Conservation (phyloP, 1,284 basidiomycete genomes). For the Ganoderma lingzhi region DNA sequence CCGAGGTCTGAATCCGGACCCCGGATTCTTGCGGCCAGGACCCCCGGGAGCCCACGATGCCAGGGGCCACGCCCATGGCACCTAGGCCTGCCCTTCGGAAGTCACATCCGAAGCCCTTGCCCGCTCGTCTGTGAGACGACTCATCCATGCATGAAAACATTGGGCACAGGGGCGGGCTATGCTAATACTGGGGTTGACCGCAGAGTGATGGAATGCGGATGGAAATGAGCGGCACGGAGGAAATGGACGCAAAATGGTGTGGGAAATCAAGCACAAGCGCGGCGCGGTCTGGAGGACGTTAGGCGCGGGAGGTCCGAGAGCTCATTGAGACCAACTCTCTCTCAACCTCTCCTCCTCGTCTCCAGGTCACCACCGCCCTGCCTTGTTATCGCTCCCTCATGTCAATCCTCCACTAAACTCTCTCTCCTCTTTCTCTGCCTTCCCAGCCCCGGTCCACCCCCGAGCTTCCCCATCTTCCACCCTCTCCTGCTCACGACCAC, state of each 20-base stretch:
- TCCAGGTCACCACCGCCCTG: constrained; percentile 37
- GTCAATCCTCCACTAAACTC: constrained; percentile 31
- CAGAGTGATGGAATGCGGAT: not conserved
- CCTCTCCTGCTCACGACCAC: constrained; percentile 23
- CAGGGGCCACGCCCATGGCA: constrained; percentile 4
- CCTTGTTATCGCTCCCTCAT: constrained; percentile 43
- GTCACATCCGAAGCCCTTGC: constrained; percentile 17
- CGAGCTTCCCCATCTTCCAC: constrained; percentile 29
- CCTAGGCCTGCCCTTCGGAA: constrained; percentile 9
- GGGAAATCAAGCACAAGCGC: constrained; percentile 25
- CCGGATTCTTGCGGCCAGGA: constrained; percentile 21
- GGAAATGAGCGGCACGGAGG: not conserved
- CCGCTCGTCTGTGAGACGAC: constrained; percentile 13
- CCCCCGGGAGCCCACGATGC: constrained; percentile 18
- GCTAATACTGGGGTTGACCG: not conserved
- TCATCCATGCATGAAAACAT: constrained; percentile 16
- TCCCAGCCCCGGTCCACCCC: constrained; percentile 30
- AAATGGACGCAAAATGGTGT: constrained; percentile 24
- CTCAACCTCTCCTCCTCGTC: constrained; percentile 34
- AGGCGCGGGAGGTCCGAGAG: constrained; percentile 28
- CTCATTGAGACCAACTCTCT: constrained; percentile 35
- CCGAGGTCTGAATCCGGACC: constrained; percentile 24
- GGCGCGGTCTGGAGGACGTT: constrained; percentile 19
- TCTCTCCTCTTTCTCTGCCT: constrained; percentile 33
- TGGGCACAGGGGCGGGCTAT: not conserved